These are phyloP conservation scores for Microcera coccophila DNA, from an alignment of 2,329 filamentous ascomycete genomes.

Conservation along the genomic window DNA sequence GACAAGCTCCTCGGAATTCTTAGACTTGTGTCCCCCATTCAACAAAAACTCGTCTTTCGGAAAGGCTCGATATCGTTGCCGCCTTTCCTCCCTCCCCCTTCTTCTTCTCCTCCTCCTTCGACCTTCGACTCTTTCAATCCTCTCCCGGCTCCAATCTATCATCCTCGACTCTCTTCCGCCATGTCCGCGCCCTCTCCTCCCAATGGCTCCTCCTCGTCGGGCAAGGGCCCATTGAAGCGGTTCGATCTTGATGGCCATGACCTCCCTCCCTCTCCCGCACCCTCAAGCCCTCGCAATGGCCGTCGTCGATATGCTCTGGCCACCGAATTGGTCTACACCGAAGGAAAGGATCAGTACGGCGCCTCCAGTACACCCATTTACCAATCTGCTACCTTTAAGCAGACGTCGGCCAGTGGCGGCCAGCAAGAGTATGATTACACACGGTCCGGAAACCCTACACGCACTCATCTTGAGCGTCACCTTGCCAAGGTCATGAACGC, in stretches of 20 bases:
- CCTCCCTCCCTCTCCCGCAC: slow-evolving; percentile 85
- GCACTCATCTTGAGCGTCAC: slow-evolving; percentile 92
- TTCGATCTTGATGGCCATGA: slow-evolving; percentile 80
- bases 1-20: too few relatives aligned
- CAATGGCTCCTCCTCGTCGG: slow-evolving; percentile 29
- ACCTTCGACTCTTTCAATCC: not conserved
- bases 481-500: slow-evolving; percentile 99
- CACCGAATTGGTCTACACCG: slow-evolving; percentile 94
- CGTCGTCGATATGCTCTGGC: slow-evolving; percentile 83
- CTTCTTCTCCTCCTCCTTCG: not conserved
- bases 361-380: slow-evolving; percentile 96
- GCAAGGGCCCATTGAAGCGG: slow-evolving; percentile 46
- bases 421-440: slow-evolving; percentile 96
- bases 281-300: slow-evolving; percentile 82
- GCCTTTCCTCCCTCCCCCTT: too few relatives aligned
- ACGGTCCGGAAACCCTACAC: slow-evolving; percentile 92
- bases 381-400: slow-evolving; percentile 98
- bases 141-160: not conserved
- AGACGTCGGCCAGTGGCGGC: slow-evolving; percentile 72
- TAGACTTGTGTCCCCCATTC: too few relatives aligned
- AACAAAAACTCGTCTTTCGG: too few relatives aligned
- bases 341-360: slow-evolving; percentile 95
- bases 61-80: too few relatives aligned
- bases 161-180: not conserved
- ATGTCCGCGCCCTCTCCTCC: slow-evolving; percentile 22